These are phyloP conservation scores for Datura wrightii DNA, from an alignment of 257 asterid species.

Conservation along the genomic window DNA sequence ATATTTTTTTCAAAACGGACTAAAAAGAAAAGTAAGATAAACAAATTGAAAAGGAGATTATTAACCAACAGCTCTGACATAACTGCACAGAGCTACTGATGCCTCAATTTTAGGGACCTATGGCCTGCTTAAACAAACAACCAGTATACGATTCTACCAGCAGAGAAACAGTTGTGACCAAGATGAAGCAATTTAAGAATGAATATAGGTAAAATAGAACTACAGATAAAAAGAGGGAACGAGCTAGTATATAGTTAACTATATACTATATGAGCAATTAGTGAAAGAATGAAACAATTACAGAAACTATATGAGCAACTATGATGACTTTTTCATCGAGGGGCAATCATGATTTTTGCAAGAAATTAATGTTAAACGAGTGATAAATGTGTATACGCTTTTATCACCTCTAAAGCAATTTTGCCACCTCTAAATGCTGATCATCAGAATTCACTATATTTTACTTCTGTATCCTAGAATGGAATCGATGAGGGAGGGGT, in stretches of 20 bases:
- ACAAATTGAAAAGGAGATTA: background rate
- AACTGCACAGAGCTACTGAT: background rate
- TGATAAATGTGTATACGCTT: background rate
- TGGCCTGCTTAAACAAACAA: background rate
- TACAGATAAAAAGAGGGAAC: background rate
- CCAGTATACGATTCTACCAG: background rate
- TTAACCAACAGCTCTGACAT: background rate
- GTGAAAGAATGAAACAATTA: constrained; percentile 11
- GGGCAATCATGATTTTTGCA: background rate
- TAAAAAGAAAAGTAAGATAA: too few relatives aligned
- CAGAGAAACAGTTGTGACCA: background rate
- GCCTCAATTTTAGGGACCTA: background rate
- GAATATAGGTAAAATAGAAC: background rate
- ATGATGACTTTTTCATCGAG: background rate
- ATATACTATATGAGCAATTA: background rate
- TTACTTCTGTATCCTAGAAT: background rate
- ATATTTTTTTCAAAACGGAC: too few relatives aligned
- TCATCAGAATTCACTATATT: background rate
- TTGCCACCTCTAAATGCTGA: background rate
- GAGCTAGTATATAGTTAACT: too few relatives aligned
- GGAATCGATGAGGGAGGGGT: constrained; percentile 16
- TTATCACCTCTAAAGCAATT: background rate
- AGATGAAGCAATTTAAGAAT: background rate
- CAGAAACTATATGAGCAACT: background rate
- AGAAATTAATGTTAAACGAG: background rate